A percentile compares a stretch with the other conserved stretches of the same genome.
Conservation (phyloP, 192 early-diverging fungal species). For the Entrophospora sp. region DNA sequence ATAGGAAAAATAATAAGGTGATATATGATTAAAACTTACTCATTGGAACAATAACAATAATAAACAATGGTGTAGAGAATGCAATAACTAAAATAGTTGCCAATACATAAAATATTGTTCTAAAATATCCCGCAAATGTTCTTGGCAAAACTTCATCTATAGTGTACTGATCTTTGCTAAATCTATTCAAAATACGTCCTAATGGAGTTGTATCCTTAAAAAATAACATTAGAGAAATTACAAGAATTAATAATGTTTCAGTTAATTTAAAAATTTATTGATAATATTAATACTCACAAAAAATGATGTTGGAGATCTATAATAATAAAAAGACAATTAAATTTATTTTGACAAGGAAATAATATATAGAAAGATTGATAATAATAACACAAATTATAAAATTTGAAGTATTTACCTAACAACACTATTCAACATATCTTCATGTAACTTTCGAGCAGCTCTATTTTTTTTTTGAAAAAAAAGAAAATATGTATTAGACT, state of each 20-base stretch:
- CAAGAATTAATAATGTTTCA: background rate
- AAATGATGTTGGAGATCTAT: constrained; percentile 55
- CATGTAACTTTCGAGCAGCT: constrained; percentile 61
- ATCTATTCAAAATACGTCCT: constrained; percentile 68
- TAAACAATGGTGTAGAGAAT: background rate
- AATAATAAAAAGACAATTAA: no score
- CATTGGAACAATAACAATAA: background rate
- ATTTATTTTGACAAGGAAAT: background rate
- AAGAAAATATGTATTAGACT: no score
- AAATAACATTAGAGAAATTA: background rate
- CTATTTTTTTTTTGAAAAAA: no score
- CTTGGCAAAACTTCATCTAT: constrained; percentile 56
- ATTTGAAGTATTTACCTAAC: constrained; percentile 29
- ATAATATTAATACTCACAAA: constrained; percentile 30
- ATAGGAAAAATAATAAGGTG: no score
- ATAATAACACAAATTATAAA: background rate
- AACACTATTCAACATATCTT: constrained; percentile 67
- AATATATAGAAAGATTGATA: no score
- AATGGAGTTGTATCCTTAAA: constrained; percentile 54
- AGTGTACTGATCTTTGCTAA: constrained; percentile 42
- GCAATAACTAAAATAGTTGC: constrained; percentile 32
- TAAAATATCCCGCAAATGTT: constrained; percentile 42
- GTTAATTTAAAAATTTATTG: no score
- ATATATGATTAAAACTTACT: no score
- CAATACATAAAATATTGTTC: constrained; percentile 32